These are phyloP conservation scores for Lentinula boryana DNA, from an alignment of 768 basidiomycete genomes.

Conservation along the genomic window DNA sequence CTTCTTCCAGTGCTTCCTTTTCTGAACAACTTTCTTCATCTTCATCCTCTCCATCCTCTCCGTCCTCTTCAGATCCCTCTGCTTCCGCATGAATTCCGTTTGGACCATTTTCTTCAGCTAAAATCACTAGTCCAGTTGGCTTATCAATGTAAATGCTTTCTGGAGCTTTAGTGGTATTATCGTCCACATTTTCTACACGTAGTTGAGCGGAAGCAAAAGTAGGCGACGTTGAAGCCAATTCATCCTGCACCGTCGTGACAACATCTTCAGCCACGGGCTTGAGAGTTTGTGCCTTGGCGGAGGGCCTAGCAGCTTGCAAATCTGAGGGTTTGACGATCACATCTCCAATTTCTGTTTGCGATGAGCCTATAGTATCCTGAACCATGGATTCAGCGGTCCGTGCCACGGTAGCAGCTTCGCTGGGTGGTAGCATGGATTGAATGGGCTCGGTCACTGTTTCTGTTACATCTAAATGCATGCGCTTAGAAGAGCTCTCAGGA, in stretches of 20 bases:
- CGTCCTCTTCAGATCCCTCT: neutral
- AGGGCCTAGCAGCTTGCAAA: too few species aligned
- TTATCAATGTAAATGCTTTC: neutral
- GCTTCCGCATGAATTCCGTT: neutral
- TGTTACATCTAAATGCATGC: neutral
- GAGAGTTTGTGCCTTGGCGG: neutral
- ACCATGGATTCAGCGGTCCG: neutral
- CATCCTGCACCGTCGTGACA: neutral
- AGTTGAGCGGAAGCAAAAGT: neutral
- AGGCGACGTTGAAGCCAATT: neutral
- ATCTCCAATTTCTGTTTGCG: too few species aligned
- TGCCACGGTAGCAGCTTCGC: neutral
- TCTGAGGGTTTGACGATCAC: too few species aligned
- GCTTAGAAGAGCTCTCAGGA: neutral
- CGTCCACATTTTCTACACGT: neutral
- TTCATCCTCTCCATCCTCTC: neutral
- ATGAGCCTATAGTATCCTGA: neutral
- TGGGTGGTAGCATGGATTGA: neutral
- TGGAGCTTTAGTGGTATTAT: neutral
- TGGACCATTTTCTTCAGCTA: neutral
- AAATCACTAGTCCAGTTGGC: neutral
- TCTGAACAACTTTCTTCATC: neutral
- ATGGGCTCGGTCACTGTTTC: neutral
- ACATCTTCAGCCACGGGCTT: neutral
- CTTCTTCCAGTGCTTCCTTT: neutral